These are phyloP conservation scores for Trichoderma erinaceum DNA, from an alignment of 495 filamentous ascomycete genomes.

Conservation along the genomic window DNA sequence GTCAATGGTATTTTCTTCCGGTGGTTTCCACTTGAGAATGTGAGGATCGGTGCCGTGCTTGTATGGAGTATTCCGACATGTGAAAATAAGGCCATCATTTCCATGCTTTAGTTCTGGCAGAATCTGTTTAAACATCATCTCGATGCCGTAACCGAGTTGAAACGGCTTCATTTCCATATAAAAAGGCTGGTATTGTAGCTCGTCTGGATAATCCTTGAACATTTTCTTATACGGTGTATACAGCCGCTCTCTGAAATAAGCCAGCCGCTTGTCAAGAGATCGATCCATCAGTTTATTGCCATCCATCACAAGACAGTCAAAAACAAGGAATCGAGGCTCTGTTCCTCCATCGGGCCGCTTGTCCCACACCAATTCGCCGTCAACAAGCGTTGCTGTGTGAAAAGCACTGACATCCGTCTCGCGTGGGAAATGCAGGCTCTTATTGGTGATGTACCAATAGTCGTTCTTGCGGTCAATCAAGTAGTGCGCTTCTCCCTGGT, in stretches of 20 bases:
- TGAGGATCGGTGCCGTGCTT: conserved; percentile 82
- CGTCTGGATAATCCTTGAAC: conserved; percentile 61
- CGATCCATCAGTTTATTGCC: conserved; percentile 65
- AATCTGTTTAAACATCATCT: conserved; percentile 82
- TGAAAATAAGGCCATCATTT: conserved; percentile 96
- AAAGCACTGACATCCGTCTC: conserved; percentile 55
- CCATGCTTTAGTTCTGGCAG: conserved; percentile 81
- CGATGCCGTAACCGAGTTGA: conserved; percentile 79
- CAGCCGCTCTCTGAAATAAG: conserved; percentile 72
- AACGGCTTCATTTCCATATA: conserved; percentile 77
- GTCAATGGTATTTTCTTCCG: conserved; percentile 86
- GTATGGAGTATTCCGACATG: conserved; percentile 78
- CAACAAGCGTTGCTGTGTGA: conserved; percentile 76
- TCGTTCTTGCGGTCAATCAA: conserved; percentile 97
- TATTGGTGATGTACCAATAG: conserved; percentile 68
- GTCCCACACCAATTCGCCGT: conserved; percentile 90
- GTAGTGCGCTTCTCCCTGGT: conserved; percentile 57
- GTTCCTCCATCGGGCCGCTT: conserved; percentile 51
- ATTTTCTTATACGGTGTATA: conserved; percentile 72
- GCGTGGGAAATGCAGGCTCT: conserved; percentile 73
- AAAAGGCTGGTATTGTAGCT: conserved; percentile 66
- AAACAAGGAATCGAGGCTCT: conserved; percentile 79
- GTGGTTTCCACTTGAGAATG: conserved; percentile 96
- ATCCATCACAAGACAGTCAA: conserved; percentile 85
- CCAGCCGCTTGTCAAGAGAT: conserved; percentile 82